These are phyloP conservation scores for Durotheca rogersii DNA, from an alignment of 495 filamentous ascomycete genomes.

Conservation along the genomic window DNA sequence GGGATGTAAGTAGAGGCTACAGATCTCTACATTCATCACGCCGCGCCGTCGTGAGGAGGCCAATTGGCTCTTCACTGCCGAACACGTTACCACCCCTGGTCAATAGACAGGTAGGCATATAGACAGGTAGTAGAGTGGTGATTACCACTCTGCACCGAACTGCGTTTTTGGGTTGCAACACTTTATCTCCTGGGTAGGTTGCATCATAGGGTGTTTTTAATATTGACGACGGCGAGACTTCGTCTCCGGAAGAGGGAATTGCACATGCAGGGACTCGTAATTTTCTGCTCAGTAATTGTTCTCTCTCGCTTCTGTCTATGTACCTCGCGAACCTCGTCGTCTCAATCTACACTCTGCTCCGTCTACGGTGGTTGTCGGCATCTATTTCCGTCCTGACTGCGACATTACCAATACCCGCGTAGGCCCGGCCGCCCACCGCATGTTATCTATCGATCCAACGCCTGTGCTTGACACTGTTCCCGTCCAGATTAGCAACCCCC, in stretches of 20 bases:
- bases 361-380: constrained; percentile 7
- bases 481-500: constrained; percentile 20
- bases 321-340: constrained; percentile 2
- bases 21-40: too few relatives aligned
- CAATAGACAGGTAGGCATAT: constrained; percentile 12
- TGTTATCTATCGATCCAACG: constrained; percentile 43
- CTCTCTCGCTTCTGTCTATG: too few relatives aligned
- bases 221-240: constrained; percentile 7
- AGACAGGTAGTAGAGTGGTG: too few relatives aligned
- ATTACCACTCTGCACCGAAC: constrained; percentile 14
- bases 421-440: constrained; percentile 4
- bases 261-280: constrained; percentile 1
- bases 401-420: constrained; percentile 11
- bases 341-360: constrained; percentile 5
- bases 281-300: constrained; percentile 14
- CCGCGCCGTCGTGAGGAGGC: constrained; percentile 1
- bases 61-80: constrained; percentile 19
- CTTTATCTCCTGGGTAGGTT: constrained; percentile 13
- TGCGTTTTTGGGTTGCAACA: constrained; percentile 1
- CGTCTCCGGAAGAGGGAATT: constrained; percentile 5
- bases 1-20: too few relatives aligned
- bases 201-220: constrained; percentile 27
- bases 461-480: constrained; percentile 52
- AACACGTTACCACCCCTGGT: constrained; percentile 19
- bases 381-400: constrained; percentile 6